phyloP scores from a whole-genome alignment of 805 yeast species.

The Ogataea trehaloabstinens region DNA sequence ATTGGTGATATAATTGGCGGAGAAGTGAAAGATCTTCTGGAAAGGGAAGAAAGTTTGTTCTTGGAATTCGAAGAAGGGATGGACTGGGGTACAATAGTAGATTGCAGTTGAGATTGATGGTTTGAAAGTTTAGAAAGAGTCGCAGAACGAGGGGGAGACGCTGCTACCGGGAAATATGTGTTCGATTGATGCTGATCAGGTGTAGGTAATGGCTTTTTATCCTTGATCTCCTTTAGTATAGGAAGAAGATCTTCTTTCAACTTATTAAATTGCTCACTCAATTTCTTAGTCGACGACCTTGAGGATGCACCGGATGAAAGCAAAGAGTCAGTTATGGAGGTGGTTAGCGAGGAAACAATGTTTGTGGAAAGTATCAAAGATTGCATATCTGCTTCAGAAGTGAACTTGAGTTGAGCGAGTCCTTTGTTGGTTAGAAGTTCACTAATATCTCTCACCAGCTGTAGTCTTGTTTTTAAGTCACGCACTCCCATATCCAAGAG shows the following conservation, averaged over 20 bases:
- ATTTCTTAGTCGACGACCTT: slow-evolving; percentile 28
- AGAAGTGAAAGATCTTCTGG: slow-evolving; percentile 15
- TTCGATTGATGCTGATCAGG: slow-evolving; percentile 35
- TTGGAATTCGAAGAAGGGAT: slow-evolving; percentile 7
- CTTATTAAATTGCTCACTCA: slow-evolving; percentile 53
- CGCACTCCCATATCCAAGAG: slow-evolving; percentile 68
- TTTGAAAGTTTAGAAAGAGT: slow-evolving; percentile 15
- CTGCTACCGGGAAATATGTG: slow-evolving; percentile 6
- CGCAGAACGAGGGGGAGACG: slow-evolving; percentile 6
- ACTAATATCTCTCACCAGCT: slow-evolving; percentile 58
- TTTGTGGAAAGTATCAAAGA: slow-evolving; percentile 24
- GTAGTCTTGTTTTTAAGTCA: slow-evolving; percentile 53
- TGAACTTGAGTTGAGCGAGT: slow-evolving; percentile 15
- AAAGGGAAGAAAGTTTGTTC: slow-evolving; percentile 7
- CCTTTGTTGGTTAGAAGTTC: slow-evolving; percentile 42
- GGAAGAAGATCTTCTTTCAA: slow-evolving; percentile 67
- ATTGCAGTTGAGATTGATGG: slow-evolving; percentile 24
- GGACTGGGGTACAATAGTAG: slow-evolving; percentile 21
- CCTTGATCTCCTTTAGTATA: slow-evolving; percentile 58
- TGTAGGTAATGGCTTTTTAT: slow-evolving; percentile 65
- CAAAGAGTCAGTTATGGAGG: slow-evolving; percentile 22
- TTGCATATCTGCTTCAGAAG: slow-evolving; percentile 26
- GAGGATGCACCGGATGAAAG: slow-evolving; percentile 7
- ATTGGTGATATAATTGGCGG: slow-evolving; percentile 21
- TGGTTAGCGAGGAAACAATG: slow-evolving; percentile 21